phyloP scores from a whole-genome alignment of 331 rosid genomes.

The Cydonia oblonga region DNA sequence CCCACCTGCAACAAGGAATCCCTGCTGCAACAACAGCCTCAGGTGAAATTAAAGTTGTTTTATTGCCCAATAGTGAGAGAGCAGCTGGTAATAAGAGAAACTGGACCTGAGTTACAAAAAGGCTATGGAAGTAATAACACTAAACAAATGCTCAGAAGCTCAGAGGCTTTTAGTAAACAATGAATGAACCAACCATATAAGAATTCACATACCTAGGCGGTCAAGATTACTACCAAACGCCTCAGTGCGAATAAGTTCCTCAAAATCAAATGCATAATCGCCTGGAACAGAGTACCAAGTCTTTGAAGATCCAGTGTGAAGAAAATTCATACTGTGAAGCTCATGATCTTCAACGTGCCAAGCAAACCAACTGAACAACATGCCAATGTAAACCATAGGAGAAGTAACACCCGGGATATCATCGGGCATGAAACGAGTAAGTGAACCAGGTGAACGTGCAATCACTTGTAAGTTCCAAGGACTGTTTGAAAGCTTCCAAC shows the following conservation, averaged over 20 bases:
- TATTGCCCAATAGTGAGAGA: constrained; percentile 80
- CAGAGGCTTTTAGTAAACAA: neutral
- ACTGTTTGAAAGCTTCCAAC: constrained; percentile 98
- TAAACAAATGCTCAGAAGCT: constrained; percentile 7
- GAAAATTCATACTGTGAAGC: constrained; percentile 97
- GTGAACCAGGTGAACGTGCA: constrained; percentile 90
- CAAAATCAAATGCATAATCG: constrained; percentile 74
- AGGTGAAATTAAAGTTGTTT: constrained; percentile 85
- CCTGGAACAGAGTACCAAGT: constrained; percentile 99
- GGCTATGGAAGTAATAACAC: constrained; percentile 19
- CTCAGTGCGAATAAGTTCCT: constrained; percentile 66
- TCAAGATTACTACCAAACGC: constrained; percentile 73
- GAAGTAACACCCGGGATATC: constrained; percentile 99
- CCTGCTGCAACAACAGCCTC: constrained; percentile 66
- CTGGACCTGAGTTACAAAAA: constrained; percentile 39
- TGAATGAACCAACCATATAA: constrained; percentile 2
- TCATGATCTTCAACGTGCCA: constrained; percentile 99
- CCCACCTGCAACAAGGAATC: constrained; percentile 96
- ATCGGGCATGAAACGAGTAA: constrained; percentile 96
- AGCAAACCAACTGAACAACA: constrained; percentile 99
- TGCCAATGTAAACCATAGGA: constrained; percentile 96
- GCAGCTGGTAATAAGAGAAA: constrained; percentile 83
- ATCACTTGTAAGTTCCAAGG: constrained; percentile 95
- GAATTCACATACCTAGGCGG: constrained; percentile 65
- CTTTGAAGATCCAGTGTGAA: constrained; percentile 89